Percentiles rank a stretch among this genome's conserved stretches.
These are phyloP conservation scores for Trichoderma hamatum DNA, from an alignment of 2,329 filamentous ascomycete genomes.

Conservation along the genomic window DNA sequence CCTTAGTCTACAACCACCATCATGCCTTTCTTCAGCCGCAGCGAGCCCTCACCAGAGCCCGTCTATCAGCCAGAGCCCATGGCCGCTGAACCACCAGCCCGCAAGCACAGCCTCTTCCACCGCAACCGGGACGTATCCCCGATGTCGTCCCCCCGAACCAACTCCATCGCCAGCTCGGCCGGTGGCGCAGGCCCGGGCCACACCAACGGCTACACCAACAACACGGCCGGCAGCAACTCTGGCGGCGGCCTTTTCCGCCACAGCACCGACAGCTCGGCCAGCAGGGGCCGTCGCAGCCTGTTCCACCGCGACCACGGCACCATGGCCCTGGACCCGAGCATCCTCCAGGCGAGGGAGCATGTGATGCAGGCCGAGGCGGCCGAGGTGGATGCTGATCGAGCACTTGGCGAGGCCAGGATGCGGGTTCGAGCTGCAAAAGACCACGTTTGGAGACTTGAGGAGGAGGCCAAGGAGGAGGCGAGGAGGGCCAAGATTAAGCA, in stretches of 20 bases:
- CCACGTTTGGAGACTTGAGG: constrained; percentile 64
- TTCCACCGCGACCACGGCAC: constrained; percentile 50
- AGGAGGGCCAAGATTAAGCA: constrained; percentile 69
- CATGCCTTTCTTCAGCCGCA: constrained; percentile 41
- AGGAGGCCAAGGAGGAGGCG: constrained; percentile 67
- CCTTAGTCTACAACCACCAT: neutral
- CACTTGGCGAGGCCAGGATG: constrained; percentile 58
- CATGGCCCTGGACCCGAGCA: constrained; percentile 60
- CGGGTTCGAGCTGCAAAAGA: constrained; percentile 66
- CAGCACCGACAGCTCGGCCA: constrained; percentile 23
- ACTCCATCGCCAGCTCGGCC: constrained; percentile 16
- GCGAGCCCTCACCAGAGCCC: constrained; percentile 39
- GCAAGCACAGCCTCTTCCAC: constrained; percentile 37
- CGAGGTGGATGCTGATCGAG: constrained; percentile 67
- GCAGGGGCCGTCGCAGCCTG: constrained; percentile 34
- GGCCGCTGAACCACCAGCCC: constrained; percentile 26
- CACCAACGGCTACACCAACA: constrained; percentile 19
- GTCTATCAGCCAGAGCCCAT: constrained; percentile 37
- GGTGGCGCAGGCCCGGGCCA: constrained; percentile 7
- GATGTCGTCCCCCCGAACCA: constrained; percentile 17
- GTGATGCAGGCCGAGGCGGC: constrained; percentile 65
- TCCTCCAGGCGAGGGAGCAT: constrained; percentile 62
- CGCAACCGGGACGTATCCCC: constrained; percentile 37
- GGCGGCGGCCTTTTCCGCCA: constrained; percentile 29
- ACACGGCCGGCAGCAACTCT: constrained; percentile 9